Conservation (phyloP, 129 eudicot species). For the Smallanthus sonchifolius region DNA sequence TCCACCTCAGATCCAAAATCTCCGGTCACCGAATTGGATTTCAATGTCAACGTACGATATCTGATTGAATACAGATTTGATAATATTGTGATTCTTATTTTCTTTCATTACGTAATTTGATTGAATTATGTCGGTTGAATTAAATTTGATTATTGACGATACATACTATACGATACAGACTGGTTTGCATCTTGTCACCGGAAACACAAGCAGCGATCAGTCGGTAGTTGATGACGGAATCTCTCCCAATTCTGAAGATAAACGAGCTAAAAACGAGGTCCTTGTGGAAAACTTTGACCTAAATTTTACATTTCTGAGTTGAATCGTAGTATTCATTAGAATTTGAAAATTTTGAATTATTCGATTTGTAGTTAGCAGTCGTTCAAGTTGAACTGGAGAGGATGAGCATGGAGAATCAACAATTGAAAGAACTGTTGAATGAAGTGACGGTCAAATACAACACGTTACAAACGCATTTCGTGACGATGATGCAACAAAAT, state of each 20-base stretch:
- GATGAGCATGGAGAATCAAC: conserved; percentile 49
- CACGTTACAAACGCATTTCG: conserved; percentile 53
- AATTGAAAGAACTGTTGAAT: conserved; percentile 41
- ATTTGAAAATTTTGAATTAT: neutral
- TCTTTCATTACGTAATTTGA: neutral
- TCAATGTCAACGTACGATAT: conserved; percentile 51
- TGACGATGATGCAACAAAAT: conserved; percentile 54
- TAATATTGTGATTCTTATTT: too few species aligned
- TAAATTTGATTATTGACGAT: neutral
- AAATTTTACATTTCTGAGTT: neutral
- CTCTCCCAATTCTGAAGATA: conserved; percentile 50
- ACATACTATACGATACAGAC: conserved; percentile 32
- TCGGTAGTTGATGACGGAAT: conserved; percentile 58
- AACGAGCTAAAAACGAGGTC: conserved; percentile 61
- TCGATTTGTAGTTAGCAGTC: conserved; percentile 37
- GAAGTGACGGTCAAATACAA: conserved; percentile 47
- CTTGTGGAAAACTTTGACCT: neutral
- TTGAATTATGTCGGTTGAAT: conserved; percentile 2
- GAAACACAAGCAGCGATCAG: conserved; percentile 55
- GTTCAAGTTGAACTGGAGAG: conserved; percentile 50
- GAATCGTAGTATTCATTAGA: neutral
- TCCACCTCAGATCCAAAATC: conserved; percentile 12
- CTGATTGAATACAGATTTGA: neutral
- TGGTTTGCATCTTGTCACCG: conserved; percentile 60
- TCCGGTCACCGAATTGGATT: conserved; percentile 27